A percentile compares a stretch with the other conserved stretches of the same genome.
Evolutionary conservation across 2,329 filamentous ascomycete genomes (phyloP).

Genomic region (Clonostachys rosea): DNA sequence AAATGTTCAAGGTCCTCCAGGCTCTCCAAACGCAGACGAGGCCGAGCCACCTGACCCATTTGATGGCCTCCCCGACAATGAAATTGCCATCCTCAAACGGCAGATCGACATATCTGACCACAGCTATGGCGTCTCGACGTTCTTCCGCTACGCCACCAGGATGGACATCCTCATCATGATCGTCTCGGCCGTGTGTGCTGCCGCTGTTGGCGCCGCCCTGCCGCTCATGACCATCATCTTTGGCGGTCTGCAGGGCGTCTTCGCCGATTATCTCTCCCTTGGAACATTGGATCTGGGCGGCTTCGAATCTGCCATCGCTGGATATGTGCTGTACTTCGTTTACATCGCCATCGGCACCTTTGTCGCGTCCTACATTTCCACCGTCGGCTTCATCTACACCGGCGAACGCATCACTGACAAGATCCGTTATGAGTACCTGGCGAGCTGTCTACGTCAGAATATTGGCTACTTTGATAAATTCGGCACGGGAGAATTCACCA

Average conservation of each 20-base stretch:
- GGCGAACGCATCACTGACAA: conserved; percentile 76
- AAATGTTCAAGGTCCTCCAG: no score
- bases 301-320: conserved; percentile 57
- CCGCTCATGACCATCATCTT: conserved; percentile 82
- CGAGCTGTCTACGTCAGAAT: conserved; percentile 80
- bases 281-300: conserved; percentile 37
- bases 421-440: conserved; percentile 78
- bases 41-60: neutral
- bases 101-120: conserved; percentile 64
- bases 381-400: conserved; percentile 85
- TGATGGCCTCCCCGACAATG: conserved; percentile 25
- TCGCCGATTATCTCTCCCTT: conserved; percentile 56
- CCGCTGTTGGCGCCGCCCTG: conserved; percentile 70
- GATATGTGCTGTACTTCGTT: conserved; percentile 75
- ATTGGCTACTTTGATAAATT: conserved; percentile 92
- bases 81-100: conserved; percentile 61
- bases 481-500: conserved; percentile 89
- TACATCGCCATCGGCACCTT: conserved; percentile 83
- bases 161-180: conserved; percentile 60
- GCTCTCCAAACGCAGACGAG: no score
- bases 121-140: conserved; percentile 57
- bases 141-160: conserved; percentile 67
- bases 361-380: conserved; percentile 70
- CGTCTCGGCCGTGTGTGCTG: conserved; percentile 58
- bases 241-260: conserved; percentile 68